Evolutionary conservation across 257 asterid genomes (phyloP), one percentile per base, ranked within the genome.

Genomic region (Euphrasia confusa): DNA sequence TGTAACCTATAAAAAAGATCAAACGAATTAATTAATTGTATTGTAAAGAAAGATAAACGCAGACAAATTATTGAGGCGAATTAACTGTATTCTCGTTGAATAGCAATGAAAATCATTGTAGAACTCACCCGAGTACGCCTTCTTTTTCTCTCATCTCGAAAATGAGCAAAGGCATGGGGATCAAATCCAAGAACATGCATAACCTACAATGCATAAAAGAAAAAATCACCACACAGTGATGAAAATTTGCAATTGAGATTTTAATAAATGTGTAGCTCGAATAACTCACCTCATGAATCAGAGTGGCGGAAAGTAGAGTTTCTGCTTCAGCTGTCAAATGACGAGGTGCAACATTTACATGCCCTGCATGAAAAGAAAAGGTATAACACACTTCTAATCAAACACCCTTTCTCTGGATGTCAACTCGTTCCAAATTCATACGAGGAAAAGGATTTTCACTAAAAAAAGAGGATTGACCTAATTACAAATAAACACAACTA

Each of bases 251-350:
- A 58, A 56, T 37, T 3, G 10, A 10, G 6, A 60, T 26, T 54
- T 6, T 10, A 18, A 26, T 3, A 50, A 8, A n/a, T 21, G 2
- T 11, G 28, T 32, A 60, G 65, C 59, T 44, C 60, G 54, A 62
- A 53, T 37, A 71, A 68, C 81, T 73, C 65, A 85, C 97, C 84
- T 90, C 97, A 11, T 90, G 97, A 67, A 90, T 83, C 48, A 90
- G 74, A 24, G 96, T 90, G 58, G 97, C 97, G 53, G 95, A 88
- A 64, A 90, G 96, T 71, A 90, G 78, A 63, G 88, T 87, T 74
- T 90, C 96, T 2, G 97, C 96, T 78, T 90, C 97, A 60, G 96
- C 93, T 78, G 97, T 90, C 84, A 90, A 85, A 81, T 90, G 95
- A 49, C 97, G 96, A 73, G 97, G 97, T 54, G 97, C 95, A 72